phyloP scores from a whole-genome alignment of 2,329 filamentous ascomycete species.

The Sclerotinia spermophila region DNA sequence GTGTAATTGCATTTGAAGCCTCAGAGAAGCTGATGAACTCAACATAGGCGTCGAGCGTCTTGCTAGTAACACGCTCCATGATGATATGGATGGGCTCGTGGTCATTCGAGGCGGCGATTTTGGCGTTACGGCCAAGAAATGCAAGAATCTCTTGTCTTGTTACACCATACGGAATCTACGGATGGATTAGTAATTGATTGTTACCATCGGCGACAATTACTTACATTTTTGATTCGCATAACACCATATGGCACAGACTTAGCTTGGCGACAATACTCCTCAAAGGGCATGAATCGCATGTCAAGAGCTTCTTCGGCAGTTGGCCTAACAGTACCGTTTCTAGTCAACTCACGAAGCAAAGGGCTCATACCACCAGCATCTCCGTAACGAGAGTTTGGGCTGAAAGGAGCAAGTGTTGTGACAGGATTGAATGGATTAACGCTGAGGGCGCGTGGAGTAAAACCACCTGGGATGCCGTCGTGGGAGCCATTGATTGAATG shows the following conservation, averaged over 20 bases:
- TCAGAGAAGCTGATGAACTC: constrained; percentile 53
- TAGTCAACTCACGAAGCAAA: constrained; percentile 25
- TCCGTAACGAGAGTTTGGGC: constrained; percentile 8
- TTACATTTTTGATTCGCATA: constrained; percentile 40
- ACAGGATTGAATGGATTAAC: constrained; percentile 22
- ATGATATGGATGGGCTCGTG: constrained; percentile 60
- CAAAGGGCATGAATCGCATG: constrained; percentile 36
- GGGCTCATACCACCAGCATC: constrained; percentile 21
- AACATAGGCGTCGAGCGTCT: constrained; percentile 59
- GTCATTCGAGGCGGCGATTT: constrained; percentile 48
- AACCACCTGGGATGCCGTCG: neutral
- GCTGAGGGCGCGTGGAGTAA: constrained; percentile 3
- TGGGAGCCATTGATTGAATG: neutral
- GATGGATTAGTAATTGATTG: constrained; percentile 17
- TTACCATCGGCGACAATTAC: constrained; percentile 21
- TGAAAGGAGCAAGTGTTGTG: constrained; percentile 14
- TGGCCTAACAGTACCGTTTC: constrained; percentile 28
- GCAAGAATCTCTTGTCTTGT: constrained; percentile 54
- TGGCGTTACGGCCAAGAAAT: constrained; percentile 56
- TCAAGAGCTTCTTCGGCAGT: constrained; percentile 32
- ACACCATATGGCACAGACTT: constrained; percentile 35
- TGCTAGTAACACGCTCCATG: constrained; percentile 60
- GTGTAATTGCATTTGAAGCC: constrained; percentile 51
- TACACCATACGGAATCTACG: constrained; percentile 54
- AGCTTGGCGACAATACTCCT: constrained; percentile 36